Conservation (phyloP, 345 rosid genomes). For the Iberis pinnata region DNA sequence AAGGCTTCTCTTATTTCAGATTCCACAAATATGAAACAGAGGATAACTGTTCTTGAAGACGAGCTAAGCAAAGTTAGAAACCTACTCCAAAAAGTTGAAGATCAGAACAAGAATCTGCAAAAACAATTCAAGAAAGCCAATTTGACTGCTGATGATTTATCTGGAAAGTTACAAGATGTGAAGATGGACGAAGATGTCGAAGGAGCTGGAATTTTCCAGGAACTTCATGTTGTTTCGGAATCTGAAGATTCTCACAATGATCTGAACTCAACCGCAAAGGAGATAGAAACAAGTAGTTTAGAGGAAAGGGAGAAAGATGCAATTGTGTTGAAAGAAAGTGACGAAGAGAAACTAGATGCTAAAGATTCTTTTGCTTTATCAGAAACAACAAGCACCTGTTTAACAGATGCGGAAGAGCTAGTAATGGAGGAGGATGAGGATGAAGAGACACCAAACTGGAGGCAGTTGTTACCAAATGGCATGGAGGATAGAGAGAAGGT, state of each 20-base stretch:
- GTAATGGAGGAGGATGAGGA: no score
- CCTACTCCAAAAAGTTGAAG: constrained; percentile 40
- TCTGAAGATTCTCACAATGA: no score
- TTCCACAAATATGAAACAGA: constrained; percentile 36
- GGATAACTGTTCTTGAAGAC: constrained; percentile 47
- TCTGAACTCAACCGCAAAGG: constrained; percentile 17
- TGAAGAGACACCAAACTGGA: constrained; percentile 55
- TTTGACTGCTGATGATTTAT: constrained; percentile 40
- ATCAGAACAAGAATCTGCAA: constrained; percentile 40
- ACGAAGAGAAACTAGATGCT: constrained; percentile 34
- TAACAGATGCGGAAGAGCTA: constrained; percentile 35
- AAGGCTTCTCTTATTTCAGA: constrained; percentile 43
- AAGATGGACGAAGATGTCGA: constrained; percentile 38
- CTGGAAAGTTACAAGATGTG: constrained; percentile 40
- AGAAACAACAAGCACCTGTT: constrained; percentile 32
- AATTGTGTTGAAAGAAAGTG: constrained; percentile 11
- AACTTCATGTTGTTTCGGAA: constrained; percentile 2
- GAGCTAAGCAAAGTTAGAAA: constrained; percentile 46
- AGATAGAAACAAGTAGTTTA: constrained; percentile 11
- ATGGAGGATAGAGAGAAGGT: constrained; percentile 67
- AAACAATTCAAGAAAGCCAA: constrained; percentile 44
- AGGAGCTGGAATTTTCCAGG: constrained; percentile 16
- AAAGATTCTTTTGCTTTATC: constrained; percentile 25
- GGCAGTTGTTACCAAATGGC: constrained; percentile 51
- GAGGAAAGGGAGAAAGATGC: constrained; percentile 25